phyloP scores from a whole-genome alignment of 2,329 filamentous ascomycete species.

The Blastomyces gilchristii region DNA sequence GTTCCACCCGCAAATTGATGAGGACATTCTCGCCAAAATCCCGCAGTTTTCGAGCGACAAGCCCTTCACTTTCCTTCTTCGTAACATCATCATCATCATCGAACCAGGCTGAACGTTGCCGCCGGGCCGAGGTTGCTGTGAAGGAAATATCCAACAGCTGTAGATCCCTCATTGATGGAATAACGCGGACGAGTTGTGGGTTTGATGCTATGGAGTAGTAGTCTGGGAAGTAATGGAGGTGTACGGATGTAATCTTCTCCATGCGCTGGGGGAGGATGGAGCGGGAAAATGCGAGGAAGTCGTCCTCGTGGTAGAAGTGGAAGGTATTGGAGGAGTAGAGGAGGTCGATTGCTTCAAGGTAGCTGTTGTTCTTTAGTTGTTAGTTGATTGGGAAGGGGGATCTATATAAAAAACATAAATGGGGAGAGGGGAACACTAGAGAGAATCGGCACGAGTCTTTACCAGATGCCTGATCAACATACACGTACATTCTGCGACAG shows the following conservation, averaged over 20 bases:
- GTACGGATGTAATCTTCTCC: background rate
- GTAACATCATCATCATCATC: background rate
- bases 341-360: conserved; percentile 2
- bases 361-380: background rate
- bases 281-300: background rate
- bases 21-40: background rate
- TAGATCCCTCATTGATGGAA: background rate
- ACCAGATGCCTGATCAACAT: no score
- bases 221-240: background rate
- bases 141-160: background rate
- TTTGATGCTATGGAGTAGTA: no score
- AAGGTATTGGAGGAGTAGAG: conserved; percentile 7
- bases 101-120: no score
- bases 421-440: no score
- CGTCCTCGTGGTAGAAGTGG: background rate
- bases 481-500: conserved; percentile 1
- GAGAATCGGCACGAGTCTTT: no score
- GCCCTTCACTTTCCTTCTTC: background rate
- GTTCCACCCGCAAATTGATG: background rate
- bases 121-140: background rate
- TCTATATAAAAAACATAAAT: background rate
- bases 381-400: background rate
- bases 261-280: conserved; percentile 2
- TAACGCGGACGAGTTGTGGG: background rate
- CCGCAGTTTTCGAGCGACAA: background rate